Conservation (phyloP, 2,329 filamentous ascomycete genomes). For the Neurospora sp. region DNA sequence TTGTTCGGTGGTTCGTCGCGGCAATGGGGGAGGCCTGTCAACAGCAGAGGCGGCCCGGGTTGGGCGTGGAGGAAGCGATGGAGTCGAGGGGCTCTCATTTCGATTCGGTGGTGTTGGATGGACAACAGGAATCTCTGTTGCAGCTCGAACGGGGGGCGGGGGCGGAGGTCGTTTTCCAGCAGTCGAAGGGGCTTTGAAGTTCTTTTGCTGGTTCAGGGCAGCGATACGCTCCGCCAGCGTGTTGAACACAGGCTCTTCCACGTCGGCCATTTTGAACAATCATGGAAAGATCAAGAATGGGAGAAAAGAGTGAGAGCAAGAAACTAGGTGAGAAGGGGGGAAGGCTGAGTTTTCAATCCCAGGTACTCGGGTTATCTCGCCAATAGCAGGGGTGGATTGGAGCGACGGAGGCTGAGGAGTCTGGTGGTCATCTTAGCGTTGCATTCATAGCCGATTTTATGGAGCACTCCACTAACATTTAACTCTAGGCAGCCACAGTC, state of each 20-base stretch:
- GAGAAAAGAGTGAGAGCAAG: background rate
- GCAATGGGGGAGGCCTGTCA: constrained; percentile 26
- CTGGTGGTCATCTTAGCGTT: background rate
- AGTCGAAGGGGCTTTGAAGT: constrained; percentile 35
- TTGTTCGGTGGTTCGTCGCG: constrained; percentile 26
- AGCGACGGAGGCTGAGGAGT: background rate
- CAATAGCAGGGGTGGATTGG: background rate
- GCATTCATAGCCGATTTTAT: background rate
- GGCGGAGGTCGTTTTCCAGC: constrained; percentile 32
- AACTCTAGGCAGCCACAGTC: background rate
- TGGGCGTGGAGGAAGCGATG: constrained; percentile 31
- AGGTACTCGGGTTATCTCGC: background rate
- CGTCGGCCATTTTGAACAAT: constrained; percentile 41
- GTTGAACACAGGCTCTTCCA: constrained; percentile 52
- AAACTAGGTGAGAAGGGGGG: background rate
- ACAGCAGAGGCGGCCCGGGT: constrained; percentile 12
- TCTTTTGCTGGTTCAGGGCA: constrained; percentile 52
- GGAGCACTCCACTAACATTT: background rate
- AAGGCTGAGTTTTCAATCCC: background rate
- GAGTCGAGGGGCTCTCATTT: constrained; percentile 17
- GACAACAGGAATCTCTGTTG: constrained; percentile 24
- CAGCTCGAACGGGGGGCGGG: constrained; percentile 34
- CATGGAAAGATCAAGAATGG: background rate
- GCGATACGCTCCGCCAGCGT: constrained; percentile 54
- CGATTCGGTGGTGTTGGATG: constrained; percentile 24